Percentiles rank a stretch among this genome's conserved stretches.
Evolutionary conservation across 164 flowering plant species (phyloP).

Genomic region (Houttuynia cordata): DNA sequence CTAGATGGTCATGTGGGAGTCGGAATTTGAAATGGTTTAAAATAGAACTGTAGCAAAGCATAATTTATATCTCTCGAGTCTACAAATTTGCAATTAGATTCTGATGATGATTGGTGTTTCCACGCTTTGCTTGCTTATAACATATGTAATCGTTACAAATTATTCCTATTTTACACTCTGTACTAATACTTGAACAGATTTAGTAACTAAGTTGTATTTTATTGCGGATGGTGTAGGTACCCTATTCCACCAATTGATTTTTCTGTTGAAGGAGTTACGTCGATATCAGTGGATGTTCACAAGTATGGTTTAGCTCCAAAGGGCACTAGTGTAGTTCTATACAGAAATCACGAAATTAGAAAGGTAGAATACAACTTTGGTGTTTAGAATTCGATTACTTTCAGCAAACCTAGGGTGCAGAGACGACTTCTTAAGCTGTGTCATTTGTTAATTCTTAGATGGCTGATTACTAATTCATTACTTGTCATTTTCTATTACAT

Average conservation of each 20-base stretch:
- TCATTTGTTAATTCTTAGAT: background rate
- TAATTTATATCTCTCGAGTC: too few relatives aligned
- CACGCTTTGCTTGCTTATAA: background rate
- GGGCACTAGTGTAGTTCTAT: conserved; percentile 86
- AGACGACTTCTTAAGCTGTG: background rate
- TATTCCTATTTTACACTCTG: background rate
- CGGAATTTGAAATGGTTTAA: too few relatives aligned
- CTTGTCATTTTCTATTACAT: background rate
- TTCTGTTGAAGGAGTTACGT: conserved; percentile 86
- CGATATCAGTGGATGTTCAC: conserved; percentile 89
- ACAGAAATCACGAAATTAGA: conserved; percentile 77
- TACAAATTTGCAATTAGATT: too few relatives aligned
- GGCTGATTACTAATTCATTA: conserved; percentile 4
- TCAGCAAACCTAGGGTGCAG: too few relatives aligned
- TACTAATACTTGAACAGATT: background rate
- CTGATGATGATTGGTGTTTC: too few relatives aligned
- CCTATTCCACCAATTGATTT: conserved; percentile 85
- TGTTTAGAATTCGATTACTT: too few relatives aligned
- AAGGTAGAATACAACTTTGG: conserved; percentile 36
- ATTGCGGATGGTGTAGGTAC: conserved; percentile 34
- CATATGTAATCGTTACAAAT: background rate
- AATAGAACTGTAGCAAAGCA: too few relatives aligned
- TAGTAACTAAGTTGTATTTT: background rate
- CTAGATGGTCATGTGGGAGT: too few relatives aligned
- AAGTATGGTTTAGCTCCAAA: conserved; percentile 98